A percentile compares a stretch with the other conserved stretches of the same genome.
phyloP scores from a whole-genome alignment of 1,139 yeast species.

The Sugiyamaella pinicola region DNA sequence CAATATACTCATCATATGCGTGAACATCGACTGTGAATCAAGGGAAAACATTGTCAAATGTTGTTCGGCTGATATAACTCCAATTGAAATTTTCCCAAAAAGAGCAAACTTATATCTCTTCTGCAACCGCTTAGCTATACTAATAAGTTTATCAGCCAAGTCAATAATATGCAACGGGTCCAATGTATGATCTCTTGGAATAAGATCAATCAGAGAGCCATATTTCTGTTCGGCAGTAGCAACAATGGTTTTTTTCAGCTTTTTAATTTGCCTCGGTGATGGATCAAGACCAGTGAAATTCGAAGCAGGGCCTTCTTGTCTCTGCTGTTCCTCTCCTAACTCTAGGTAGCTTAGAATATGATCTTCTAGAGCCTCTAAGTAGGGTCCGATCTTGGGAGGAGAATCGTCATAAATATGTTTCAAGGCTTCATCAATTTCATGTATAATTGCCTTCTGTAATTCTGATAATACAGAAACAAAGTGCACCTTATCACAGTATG shows the following conservation, averaged over 20 bases:
- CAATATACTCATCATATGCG: conserved; percentile 53
- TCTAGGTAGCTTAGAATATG: conserved; percentile 54
- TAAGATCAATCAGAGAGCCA: conserved; percentile 54
- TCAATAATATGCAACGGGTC: conserved; percentile 60
- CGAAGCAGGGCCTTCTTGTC: conserved; percentile 32
- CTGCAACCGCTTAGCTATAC: conserved; percentile 55
- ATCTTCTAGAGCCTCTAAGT: conserved; percentile 54
- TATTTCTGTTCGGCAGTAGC: conserved; percentile 62
- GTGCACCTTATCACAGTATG: conserved; percentile 52
- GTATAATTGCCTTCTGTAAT: conserved; percentile 54
- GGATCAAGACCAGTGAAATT: conserved; percentile 43
- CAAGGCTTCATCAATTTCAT: conserved; percentile 51
- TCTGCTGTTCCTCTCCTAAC: conserved; percentile 28
- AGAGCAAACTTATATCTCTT: conserved; percentile 64
- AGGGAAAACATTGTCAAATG: conserved; percentile 63
- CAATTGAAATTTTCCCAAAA: conserved; percentile 58
- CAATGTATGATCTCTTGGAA: conserved; percentile 67
- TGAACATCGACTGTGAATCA: conserved; percentile 64
- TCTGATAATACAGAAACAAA: conserved; percentile 55
- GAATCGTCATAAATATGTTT: conserved; percentile 52
- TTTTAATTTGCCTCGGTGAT: conserved; percentile 50
- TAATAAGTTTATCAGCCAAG: conserved; percentile 58
- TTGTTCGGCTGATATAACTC: conserved; percentile 58
- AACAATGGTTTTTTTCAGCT: conserved; percentile 52
- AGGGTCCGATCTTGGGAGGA: conserved; percentile 66